phyloP scores from a whole-genome alignment of 306 rosid genomes.

The Trifolium dubium region DNA sequence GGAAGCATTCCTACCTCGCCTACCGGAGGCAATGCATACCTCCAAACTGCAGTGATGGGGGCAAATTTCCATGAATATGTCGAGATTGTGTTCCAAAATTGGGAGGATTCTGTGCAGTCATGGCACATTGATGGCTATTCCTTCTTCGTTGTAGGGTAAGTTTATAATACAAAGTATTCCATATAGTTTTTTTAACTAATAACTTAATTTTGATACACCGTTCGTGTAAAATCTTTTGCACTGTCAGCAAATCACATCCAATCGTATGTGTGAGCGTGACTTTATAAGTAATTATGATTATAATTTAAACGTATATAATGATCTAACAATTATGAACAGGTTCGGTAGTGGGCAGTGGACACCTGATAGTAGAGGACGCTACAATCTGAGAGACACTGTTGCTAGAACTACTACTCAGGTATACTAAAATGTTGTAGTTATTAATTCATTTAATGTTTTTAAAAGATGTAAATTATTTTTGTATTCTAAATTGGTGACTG shows the following conservation, averaged over 20 bases:
- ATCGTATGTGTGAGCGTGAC: background rate
- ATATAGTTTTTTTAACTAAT: background rate
- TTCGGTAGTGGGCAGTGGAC: slow-evolving; percentile 97
- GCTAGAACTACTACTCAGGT: slow-evolving; percentile 90
- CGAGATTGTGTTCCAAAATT: slow-evolving; percentile 93
- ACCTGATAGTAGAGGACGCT: slow-evolving; percentile 65
- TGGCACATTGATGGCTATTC: slow-evolving; percentile 95
- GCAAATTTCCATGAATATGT: slow-evolving; percentile 78
- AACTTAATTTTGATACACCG: background rate
- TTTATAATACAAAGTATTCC: background rate
- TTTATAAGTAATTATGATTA: background rate
- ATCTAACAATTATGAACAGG: slow-evolving; percentile 46
- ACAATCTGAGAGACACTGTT: slow-evolving; percentile 88
- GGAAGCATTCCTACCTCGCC: slow-evolving; percentile 78
- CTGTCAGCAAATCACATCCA: background rate
- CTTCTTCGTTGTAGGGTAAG: slow-evolving; percentile 92
- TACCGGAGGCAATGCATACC: slow-evolving; percentile 65
- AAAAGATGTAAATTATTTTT: too few species aligned
- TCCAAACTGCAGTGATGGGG: slow-evolving; percentile 86
- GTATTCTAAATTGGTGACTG: background rate
- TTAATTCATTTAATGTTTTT: background rate
- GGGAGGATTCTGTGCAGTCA: slow-evolving; percentile 85
- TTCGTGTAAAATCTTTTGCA: background rate
- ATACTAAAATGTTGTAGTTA: background rate
- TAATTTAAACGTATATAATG: background rate